These are phyloP conservation scores for Pyricularia sp. DNA, from an alignment of 2,329 filamentous ascomycete species.

Conservation along the genomic window DNA sequence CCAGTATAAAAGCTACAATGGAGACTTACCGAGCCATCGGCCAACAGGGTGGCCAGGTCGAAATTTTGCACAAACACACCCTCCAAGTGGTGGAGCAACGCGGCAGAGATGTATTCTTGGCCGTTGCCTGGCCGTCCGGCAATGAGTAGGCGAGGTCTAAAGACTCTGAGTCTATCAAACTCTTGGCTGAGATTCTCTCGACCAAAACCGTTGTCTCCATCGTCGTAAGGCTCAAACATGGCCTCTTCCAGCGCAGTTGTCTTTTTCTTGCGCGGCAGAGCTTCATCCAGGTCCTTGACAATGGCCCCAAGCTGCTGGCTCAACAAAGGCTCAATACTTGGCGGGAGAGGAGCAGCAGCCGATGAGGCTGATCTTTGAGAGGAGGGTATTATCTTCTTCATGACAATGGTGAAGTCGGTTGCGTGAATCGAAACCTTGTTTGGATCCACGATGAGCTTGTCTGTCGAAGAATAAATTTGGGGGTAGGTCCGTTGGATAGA, in stretches of 20 bases:
- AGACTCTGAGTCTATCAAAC: conserved; percentile 79
- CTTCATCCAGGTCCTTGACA: conserved; percentile 53
- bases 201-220: conserved; percentile 71
- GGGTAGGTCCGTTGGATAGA: conserved; percentile 91
- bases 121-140: conserved; percentile 74
- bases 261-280: conserved; percentile 75
- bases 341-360: conserved; percentile 67
- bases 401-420: conserved; percentile 92
- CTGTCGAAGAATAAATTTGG: conserved; percentile 83
- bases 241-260: conserved; percentile 87
- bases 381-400: conserved; percentile 92
- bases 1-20: background rate
- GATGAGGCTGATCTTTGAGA: conserved; percentile 83
- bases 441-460: conserved; percentile 82
- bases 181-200: conserved; percentile 63
- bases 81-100: conserved; percentile 81
- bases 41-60: conserved; percentile 75
- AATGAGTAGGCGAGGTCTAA: conserved; percentile 76
- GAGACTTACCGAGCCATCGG: conserved; percentile 57
- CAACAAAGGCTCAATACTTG: conserved; percentile 69
- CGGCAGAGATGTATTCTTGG: conserved; percentile 75
- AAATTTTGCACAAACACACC: conserved; percentile 91
- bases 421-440: conserved; percentile 74
- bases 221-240: conserved; percentile 75
- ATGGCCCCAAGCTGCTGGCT: conserved; percentile 59